Percentiles rank a stretch among this genome's conserved stretches.
Evolutionary conservation across 805 yeast species (phyloP).

Genomic region (Candida nanaspora): DNA sequence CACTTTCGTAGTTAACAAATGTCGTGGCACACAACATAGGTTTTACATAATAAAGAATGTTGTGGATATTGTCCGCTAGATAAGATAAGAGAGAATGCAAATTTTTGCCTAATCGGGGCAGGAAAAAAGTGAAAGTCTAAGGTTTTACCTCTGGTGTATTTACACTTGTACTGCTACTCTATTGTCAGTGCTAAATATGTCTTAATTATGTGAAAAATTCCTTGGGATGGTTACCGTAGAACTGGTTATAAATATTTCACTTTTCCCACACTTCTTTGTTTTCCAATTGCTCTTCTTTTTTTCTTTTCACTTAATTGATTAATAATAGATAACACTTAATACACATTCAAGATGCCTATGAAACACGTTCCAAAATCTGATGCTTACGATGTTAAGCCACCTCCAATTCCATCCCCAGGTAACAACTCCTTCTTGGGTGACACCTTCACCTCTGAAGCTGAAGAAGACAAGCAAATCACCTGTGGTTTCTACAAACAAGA

Average conservation of each 20-base stretch:
- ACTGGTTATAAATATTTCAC: not conserved
- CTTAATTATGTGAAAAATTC: no score
- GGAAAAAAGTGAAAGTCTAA: no score
- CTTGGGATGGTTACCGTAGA: no score
- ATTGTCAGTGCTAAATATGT: no score
- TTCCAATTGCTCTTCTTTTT: not conserved
- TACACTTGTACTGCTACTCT: no score
- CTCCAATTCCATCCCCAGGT: constrained; percentile 56
- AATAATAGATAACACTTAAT: not conserved
- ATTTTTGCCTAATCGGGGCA: not conserved
- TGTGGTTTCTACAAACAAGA: constrained; percentile 69
- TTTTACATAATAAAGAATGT: no score
- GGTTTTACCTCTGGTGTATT: no score
- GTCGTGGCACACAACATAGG: no score
- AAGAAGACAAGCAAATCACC: constrained; percentile 50
- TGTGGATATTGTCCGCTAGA: no score
- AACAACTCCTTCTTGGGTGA: constrained; percentile 68
- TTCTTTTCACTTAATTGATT: not conserved
- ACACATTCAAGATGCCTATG: constrained; percentile 41
- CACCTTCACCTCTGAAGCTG: constrained; percentile 53
- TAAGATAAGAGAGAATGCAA: no score
- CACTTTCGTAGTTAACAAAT: not conserved
- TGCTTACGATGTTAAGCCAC: constrained; percentile 47
- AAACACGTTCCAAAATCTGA: constrained; percentile 44
- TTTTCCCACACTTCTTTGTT: not conserved